Evolutionary conservation across 768 basidiomycete species (phyloP).

Genomic region (Infundibulicybe gibba): DNA sequence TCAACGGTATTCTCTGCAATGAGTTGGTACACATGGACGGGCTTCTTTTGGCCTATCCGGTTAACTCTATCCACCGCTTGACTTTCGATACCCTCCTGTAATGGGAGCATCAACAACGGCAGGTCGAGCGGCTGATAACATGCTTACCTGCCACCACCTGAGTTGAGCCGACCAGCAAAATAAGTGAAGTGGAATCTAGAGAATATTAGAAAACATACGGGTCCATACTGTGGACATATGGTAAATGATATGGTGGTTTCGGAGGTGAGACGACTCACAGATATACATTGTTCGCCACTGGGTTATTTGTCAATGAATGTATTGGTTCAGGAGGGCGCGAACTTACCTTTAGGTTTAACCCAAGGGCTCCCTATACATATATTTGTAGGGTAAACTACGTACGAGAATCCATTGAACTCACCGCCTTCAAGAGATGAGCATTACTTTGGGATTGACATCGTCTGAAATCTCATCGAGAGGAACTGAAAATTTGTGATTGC

Average conservation of each 20-base stretch:
- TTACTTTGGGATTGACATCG: conserved; percentile 60
- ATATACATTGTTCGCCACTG: conserved; percentile 82
- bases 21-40: conserved; percentile 84
- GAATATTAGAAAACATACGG: conserved; percentile 55
- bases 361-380: conserved; percentile 64
- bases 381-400: background rate
- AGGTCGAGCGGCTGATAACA: background rate
- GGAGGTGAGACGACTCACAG: conserved; percentile 42
- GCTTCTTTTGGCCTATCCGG: conserved; percentile 80
- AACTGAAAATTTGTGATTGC: conserved; percentile 72
- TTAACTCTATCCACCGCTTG: conserved; percentile 83
- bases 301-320: background rate
- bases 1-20: conserved; percentile 91
- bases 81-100: conserved; percentile 76
- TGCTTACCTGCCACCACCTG: conserved; percentile 75
- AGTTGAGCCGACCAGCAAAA: background rate
- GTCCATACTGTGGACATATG: conserved; percentile 57
- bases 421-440: conserved; percentile 86
- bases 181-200: too few relatives aligned
- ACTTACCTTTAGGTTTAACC: conserved; percentile 69
- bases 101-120: conserved; percentile 6
- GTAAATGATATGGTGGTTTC: background rate
- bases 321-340: background rate
- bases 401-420: conserved; percentile 16
- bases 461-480: conserved; percentile 41